These are phyloP conservation scores for Ustilago lituana DNA, from an alignment of 1,284 basidiomycete genomes.

Conservation along the genomic window DNA sequence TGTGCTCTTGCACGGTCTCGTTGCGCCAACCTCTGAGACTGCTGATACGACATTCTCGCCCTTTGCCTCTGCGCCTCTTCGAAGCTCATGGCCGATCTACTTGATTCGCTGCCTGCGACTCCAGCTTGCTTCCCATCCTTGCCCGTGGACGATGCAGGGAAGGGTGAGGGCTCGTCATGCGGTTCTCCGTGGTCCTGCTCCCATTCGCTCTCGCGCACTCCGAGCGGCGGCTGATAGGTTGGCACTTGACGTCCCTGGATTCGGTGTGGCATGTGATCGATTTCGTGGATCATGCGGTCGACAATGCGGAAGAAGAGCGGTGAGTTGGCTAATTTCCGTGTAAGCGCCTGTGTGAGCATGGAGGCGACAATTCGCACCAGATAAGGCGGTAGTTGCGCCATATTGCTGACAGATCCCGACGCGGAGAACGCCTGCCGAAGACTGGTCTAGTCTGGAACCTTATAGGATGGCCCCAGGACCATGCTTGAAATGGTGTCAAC, in stretches of 20 bases:
- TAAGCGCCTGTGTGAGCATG: conserved; percentile 51
- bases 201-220: conserved; percentile 53
- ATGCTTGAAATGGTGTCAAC: no score
- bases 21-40: conserved; percentile 38
- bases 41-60: conserved; percentile 39
- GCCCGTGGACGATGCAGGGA: conserved; percentile 2
- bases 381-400: conserved; percentile 55
- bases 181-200: conserved; percentile 51
- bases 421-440: no score
- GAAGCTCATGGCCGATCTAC: conserved; percentile 18
- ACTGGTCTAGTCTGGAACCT: no score
- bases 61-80: conserved; percentile 38
- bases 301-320: conserved; percentile 56
- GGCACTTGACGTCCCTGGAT: conserved; percentile 52
- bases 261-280: conserved; percentile 55
- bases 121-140: background rate
- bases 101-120: background rate
- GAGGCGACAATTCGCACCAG: conserved; percentile 52
- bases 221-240: conserved; percentile 49
- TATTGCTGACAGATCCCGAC: conserved; percentile 4
- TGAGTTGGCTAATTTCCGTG: conserved; percentile 48
- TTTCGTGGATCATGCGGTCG: conserved; percentile 58
- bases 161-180: conserved; percentile 54
- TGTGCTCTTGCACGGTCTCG: conserved; percentile 25
- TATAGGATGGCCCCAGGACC: no score